Evolutionary conservation across 768 basidiomycete species (phyloP), one percentile per base, ranked within the genome.

Genomic region (Tylopilus felleus): DNA sequence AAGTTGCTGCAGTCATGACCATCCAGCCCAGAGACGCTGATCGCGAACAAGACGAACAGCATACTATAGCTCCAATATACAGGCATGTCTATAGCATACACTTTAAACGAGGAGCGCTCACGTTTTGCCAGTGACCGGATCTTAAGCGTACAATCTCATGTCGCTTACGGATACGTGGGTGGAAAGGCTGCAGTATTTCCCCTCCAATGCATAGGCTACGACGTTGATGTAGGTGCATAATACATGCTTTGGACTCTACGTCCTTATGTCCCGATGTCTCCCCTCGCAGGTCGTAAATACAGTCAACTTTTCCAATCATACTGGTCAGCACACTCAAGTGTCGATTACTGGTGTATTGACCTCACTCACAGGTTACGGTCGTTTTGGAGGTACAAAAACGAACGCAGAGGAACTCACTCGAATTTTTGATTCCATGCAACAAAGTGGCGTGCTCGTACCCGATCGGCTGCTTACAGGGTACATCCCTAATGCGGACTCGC

Each of bases 231-330:
- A 69, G 71, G 81, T 73, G 47, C 33, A 49, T n/a, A 23, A 22
- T 19, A 17, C 33, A 41, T 28, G 17, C 49, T 19, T 44, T 43
- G 44, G 31, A 38, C 28, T 42, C 21, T 28, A 8, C 16, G 14
- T 19, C 29, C 13, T 27, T 23, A 44, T 43, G 10, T 17, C 31
- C 25, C 48, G 51, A 62, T 49, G 48, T 57, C 51, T 29, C 38
- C n/a, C 39, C 3, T 29, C 44, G 8, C 52, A 90, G 88, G 80
- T 88, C 51, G 81, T 96, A 21, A 95, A 94, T 65, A 93, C 93
- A 1, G 95, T 98, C 35, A 90, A 97, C 64, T 98, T 90, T 68
- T 91, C 91, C 8, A 99, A 98, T 61, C 96, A 99, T 68, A 80
- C 93, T 7, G 94, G 93, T 90, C 51, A 51, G 77, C 62, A 5